Evolutionary conservation across 257 asterid genomes (phyloP).

Genomic region (Fraxinus americana): DNA sequence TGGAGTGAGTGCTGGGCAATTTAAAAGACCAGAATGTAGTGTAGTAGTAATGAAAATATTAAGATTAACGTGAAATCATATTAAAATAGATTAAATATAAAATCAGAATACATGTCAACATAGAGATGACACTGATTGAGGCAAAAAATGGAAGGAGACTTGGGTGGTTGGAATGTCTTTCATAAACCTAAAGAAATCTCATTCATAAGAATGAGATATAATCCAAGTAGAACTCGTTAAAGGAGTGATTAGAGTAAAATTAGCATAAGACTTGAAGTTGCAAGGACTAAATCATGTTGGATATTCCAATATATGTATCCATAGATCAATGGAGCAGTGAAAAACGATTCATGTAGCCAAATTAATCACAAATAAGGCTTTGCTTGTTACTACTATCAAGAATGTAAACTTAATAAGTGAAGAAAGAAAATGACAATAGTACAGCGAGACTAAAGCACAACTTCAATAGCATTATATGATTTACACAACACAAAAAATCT

Average conservation of each 20-base stretch:
- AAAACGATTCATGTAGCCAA: neutral
- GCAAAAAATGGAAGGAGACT: neutral
- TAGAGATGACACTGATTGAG: neutral
- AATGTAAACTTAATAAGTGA: neutral
- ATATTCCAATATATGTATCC: no score
- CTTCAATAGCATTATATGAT: neutral
- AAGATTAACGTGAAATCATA: neutral
- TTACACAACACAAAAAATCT: conserved; percentile 12
- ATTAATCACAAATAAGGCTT: neutral
- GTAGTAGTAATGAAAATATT: neutral
- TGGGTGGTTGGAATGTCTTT: neutral
- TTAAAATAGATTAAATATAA: neutral
- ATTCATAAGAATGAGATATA: neutral
- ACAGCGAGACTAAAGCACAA: neutral
- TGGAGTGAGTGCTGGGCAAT: neutral
- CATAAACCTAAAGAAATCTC: neutral
- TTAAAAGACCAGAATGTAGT: neutral
- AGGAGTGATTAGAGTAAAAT: neutral
- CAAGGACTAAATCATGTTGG: neutral
- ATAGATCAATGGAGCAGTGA: neutral
- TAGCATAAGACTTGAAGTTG: neutral
- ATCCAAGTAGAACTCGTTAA: neutral
- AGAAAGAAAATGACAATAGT: neutral
- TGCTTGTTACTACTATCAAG: neutral
- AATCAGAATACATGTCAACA: neutral